Percentiles rank a stretch among this genome's conserved stretches.
These are phyloP conservation scores for Irpex sp. DNA, from an alignment of 1,284 basidiomycete genomes.

Conservation along the genomic window DNA sequence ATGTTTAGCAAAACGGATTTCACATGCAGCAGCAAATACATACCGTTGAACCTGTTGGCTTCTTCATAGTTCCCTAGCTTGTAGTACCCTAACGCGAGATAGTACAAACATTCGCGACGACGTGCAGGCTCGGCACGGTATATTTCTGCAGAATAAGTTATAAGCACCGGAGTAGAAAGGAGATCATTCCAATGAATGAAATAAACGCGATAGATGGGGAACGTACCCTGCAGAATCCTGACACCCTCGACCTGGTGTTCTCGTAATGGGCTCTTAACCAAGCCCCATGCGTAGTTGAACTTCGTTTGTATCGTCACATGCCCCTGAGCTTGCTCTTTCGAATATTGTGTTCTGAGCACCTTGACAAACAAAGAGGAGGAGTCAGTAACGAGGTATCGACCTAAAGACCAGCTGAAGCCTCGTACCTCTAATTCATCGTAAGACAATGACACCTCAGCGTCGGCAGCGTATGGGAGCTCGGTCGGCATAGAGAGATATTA, in stretches of 20 bases:
- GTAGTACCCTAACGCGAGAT: conserved; percentile 94
- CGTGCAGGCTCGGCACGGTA: conserved; percentile 86
- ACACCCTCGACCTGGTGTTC: conserved; percentile 91
- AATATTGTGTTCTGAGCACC: conserved; percentile 84
- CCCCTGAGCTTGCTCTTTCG: conserved; percentile 78
- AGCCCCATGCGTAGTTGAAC: conserved; percentile 97
- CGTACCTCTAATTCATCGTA: conserved; percentile 86
- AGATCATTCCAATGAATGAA: too few relatives aligned
- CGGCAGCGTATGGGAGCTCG: conserved; percentile 94
- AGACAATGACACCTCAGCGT: conserved; percentile 84
- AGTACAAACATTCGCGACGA: conserved; percentile 94
- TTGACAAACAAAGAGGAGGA: conserved; percentile 22
- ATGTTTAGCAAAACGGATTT: background rate
- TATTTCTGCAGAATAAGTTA: conserved; percentile 49
- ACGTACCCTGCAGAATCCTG: conserved; percentile 81
- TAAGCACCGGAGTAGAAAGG: background rate
- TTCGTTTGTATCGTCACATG: conserved; percentile 94
- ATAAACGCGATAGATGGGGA: background rate
- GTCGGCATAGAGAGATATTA: conserved; percentile 49
- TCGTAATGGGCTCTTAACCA: conserved; percentile 81
- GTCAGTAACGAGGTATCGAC: background rate
- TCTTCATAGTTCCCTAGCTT: conserved; percentile 97
- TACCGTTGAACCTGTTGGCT: conserved; percentile 90
- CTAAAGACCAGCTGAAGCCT: background rate
- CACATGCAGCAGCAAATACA: conserved; percentile 20